These are phyloP conservation scores for Blastobotrys ciferrii DNA, from an alignment of 1,139 yeast species.

Conservation along the genomic window DNA sequence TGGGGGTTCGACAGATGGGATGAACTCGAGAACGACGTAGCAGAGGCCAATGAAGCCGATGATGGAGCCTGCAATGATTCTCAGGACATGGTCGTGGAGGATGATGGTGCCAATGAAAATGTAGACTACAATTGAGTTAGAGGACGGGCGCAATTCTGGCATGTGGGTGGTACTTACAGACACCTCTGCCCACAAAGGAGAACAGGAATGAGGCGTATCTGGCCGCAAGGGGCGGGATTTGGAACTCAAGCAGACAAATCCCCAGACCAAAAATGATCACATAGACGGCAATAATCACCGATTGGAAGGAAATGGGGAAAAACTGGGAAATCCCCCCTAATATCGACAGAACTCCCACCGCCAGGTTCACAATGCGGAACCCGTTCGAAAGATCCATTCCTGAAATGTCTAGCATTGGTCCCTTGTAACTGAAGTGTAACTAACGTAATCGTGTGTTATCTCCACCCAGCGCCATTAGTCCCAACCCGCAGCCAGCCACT, in stretches of 20 bases:
- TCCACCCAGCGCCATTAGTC: not conserved
- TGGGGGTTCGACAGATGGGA: conserved; percentile 70
- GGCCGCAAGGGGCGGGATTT: conserved; percentile 53
- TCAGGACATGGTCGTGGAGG: conserved; percentile 56
- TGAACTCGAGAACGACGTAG: conserved; percentile 61
- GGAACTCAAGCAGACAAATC: conserved; percentile 55
- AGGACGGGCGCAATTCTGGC: too few relatives aligned
- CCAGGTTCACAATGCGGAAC: conserved; percentile 63
- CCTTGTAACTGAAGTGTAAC: too few relatives aligned
- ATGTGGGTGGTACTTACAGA: conserved; percentile 46
- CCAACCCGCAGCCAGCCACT: not conserved
- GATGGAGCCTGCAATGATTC: conserved; percentile 54
- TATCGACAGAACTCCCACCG: conserved; percentile 58
- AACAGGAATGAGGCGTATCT: conserved; percentile 77
- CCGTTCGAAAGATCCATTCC: conserved; percentile 41
- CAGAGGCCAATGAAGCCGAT: conserved; percentile 58
- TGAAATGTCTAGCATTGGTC: conserved; percentile 20
- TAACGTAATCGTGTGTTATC: not conserved
- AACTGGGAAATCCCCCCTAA: conserved; percentile 59
- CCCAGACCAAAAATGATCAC: conserved; percentile 55
- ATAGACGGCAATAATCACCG: conserved; percentile 51
- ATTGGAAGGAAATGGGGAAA: conserved; percentile 53
- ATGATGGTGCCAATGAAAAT: conserved; percentile 63
- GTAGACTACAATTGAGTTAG: conserved; percentile 47
- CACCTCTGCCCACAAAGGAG: conserved; percentile 82